phyloP scores from a whole-genome alignment of 306 rosid species.

The Rubus idaeus region DNA sequence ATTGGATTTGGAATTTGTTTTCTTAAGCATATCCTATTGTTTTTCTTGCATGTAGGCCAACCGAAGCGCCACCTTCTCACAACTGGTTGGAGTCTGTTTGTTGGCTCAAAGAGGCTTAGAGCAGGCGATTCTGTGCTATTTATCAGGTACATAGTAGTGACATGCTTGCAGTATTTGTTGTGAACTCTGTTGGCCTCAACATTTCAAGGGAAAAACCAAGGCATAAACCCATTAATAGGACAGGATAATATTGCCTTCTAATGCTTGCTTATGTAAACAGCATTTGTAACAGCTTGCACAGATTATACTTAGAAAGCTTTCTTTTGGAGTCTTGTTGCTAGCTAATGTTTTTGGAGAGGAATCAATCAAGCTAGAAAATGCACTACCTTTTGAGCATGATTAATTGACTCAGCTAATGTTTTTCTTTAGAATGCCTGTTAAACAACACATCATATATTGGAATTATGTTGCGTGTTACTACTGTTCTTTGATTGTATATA shows the following conservation, averaged over 20 bases:
- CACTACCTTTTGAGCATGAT: not conserved
- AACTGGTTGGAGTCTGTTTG: slow-evolving; percentile 95
- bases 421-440: not conserved
- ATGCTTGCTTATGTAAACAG: not conserved
- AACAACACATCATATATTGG: not conserved
- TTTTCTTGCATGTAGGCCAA: slow-evolving; percentile 57
- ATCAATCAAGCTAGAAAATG: not conserved
- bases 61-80: slow-evolving; percentile 98
- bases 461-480: not conserved
- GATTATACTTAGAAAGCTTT: not conserved
- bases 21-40: slow-evolving; percentile 7
- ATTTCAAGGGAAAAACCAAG: not conserved
- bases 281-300: not conserved
- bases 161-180: not conserved
- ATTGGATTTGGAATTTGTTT: not conserved
- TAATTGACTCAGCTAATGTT: not conserved
- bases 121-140: slow-evolving; percentile 94
- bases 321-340: not conserved
- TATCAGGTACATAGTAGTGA: slow-evolving; percentile 55
- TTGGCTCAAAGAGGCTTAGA: slow-evolving; percentile 84
- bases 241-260: not conserved
- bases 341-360: not conserved
- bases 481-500: not conserved
- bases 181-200: not conserved
- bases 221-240: not conserved